These are phyloP conservation scores for Athelia psychrophila DNA, from an alignment of 1,284 basidiomycete species.

Conservation along the genomic window DNA sequence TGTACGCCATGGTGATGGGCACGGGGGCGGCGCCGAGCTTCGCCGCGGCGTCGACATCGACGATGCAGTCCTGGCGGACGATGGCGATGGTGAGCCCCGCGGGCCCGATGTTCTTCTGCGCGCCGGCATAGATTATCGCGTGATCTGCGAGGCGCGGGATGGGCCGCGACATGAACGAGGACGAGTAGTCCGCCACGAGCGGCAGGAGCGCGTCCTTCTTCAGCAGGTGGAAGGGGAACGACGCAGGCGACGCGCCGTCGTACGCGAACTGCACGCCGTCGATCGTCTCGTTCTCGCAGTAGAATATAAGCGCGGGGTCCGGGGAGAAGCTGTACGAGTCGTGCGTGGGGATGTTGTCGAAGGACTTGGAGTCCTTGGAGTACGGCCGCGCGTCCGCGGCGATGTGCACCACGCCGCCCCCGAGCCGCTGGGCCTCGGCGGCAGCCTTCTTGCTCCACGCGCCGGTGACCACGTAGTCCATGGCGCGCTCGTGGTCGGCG, in stretches of 20 bases:
- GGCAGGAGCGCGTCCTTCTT: slow-evolving; percentile 65
- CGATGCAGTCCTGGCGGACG: slow-evolving; percentile 89
- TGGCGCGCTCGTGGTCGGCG: slow-evolving; percentile 46
- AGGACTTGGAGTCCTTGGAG: slow-evolving; percentile 66
- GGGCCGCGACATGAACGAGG: slow-evolving; percentile 95
- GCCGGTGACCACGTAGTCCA: slow-evolving; percentile 92
- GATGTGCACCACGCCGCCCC: slow-evolving; percentile 57
- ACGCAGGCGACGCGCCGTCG: slow-evolving; percentile 45
- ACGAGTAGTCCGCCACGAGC: slow-evolving; percentile 94
- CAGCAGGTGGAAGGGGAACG: slow-evolving; percentile 87
- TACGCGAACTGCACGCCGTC: slow-evolving; percentile 90
- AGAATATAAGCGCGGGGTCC: slow-evolving; percentile 90
- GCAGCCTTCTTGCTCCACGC: slow-evolving; percentile 88
- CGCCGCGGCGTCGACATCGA: slow-evolving; percentile 82
- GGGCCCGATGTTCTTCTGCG: slow-evolving; percentile 99
- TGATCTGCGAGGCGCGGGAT: slow-evolving; percentile 87
- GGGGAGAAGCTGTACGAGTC: slow-evolving; percentile 75
- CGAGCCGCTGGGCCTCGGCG: slow-evolving; percentile 76
- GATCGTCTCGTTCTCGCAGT: slow-evolving; percentile 99
- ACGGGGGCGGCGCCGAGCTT: slow-evolving; percentile 73
- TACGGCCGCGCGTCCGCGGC: slow-evolving; percentile 64
- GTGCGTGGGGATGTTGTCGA: slow-evolving; percentile 79
- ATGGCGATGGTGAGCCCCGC: slow-evolving; percentile 93
- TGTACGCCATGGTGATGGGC: slow-evolving; percentile 84
- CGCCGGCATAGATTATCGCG: slow-evolving; percentile 95